Evolutionary conservation across 2,329 filamentous ascomycete species (phyloP), one percentile per base, ranked within the genome.

Genomic region (Drechslera avenae): DNA sequence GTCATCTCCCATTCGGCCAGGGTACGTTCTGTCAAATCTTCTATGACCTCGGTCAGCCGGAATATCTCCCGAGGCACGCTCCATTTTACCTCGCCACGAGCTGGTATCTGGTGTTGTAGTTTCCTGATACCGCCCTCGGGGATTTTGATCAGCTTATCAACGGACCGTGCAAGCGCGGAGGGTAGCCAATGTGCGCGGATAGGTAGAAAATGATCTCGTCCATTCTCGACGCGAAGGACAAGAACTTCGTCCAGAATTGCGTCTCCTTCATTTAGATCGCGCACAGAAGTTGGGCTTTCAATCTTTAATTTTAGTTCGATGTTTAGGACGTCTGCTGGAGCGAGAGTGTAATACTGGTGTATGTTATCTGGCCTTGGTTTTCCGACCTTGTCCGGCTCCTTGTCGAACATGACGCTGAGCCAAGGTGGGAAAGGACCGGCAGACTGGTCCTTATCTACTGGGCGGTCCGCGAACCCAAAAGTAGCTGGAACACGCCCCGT

Each of bases 11-110:
- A 86, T 59, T 86, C 84, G 7, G 83, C 84, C 19, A 85, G 72
- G 9, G 82, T 79, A 28, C 83, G 79, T 59, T 84, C 81, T 21
- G 77, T 77, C 60, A 85, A 69, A 61, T 82, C 79, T 66, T 86
- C 83, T 72, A 96, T 81, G 9, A 86, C 84, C 71, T 96, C 90
- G 4, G 91, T 97, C 65, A 99, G 83, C 68, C 87, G 87, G 75
- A 96, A 95, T 7, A 97, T 80, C 72, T 97, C 93, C 54, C 89
- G 86, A 1, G 94, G 93, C 1, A 91, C 91, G 9, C 91, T 93
- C 68, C 88, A 87, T 68, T 85, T 85, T 56, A 90, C 82, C 52
- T 59, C 64, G 46, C 64, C 60, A 31, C 54, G 51, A 46, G 53
- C 63, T 14, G 80, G 66, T 78, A 80, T 63, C 80, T 83, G 39